These are phyloP conservation scores for Escallonia herrerae DNA, from an alignment of 129 eudicot species.

Conservation along the genomic window DNA sequence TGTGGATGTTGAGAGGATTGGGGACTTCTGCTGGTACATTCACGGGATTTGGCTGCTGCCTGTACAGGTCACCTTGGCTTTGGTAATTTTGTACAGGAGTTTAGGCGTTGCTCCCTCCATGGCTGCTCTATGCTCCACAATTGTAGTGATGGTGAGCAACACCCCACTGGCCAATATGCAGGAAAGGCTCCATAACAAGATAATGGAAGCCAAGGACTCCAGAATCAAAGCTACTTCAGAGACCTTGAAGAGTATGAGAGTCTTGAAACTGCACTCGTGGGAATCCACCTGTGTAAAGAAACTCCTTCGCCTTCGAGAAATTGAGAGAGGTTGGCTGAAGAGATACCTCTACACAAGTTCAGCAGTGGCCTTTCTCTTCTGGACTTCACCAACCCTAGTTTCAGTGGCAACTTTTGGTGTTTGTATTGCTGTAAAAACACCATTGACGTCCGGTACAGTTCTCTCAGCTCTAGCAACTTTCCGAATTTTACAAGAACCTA, in stretches of 20 bases:
- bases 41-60: slow-evolving; percentile 90
- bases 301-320: slow-evolving; percentile 51
- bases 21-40: slow-evolving; percentile 68
- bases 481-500: slow-evolving; percentile 87
- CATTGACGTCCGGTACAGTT: slow-evolving; percentile 72
- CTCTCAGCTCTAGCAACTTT: slow-evolving; percentile 93
- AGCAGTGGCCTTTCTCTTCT: slow-evolving; percentile 73
- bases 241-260: slow-evolving; percentile 80
- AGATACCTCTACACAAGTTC: slow-evolving; percentile 74
- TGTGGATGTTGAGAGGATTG: slow-evolving; percentile 86
- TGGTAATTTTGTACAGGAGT: slow-evolving; percentile 61
- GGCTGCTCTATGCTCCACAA: slow-evolving; percentile 73
- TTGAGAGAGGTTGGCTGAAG: slow-evolving; percentile 59
- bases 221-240: slow-evolving; percentile 87
- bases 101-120: slow-evolving; percentile 74
- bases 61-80: slow-evolving; percentile 65
- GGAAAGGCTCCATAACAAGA: slow-evolving; percentile 56
- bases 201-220: slow-evolving; percentile 85
- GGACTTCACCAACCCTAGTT: slow-evolving; percentile 90
- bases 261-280: slow-evolving; percentile 89
- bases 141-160: slow-evolving; percentile 70
- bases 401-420: slow-evolving; percentile 85
- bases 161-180: slow-evolving; percentile 79
- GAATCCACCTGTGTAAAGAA: slow-evolving; percentile 52
- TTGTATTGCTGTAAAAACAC: slow-evolving; percentile 62